phyloP scores from a whole-genome alignment of 1,284 basidiomycete genomes.

The Inonotus hispidus region DNA sequence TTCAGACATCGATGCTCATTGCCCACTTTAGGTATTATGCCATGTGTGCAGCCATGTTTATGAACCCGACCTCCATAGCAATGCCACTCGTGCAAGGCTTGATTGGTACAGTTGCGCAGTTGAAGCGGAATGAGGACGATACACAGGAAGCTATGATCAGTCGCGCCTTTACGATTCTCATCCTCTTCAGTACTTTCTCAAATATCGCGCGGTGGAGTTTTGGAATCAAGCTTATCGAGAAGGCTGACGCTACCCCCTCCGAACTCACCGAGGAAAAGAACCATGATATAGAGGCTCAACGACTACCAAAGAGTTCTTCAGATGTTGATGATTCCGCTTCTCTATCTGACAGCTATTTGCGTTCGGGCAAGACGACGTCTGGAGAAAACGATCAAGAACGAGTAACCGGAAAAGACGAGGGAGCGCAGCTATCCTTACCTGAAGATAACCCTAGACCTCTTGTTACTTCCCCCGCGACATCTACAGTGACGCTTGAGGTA shows the following conservation, averaged over 20 bases:
- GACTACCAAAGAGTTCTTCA: not conserved
- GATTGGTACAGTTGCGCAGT: slow-evolving; percentile 77
- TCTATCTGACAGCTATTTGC: not conserved
- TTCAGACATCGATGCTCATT: not conserved
- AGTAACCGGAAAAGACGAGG: not conserved
- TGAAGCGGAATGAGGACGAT: slow-evolving; percentile 82
- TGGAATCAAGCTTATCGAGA: slow-evolving; percentile 75
- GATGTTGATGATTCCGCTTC: not conserved
- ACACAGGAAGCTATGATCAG: slow-evolving; percentile 85
- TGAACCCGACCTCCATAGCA: slow-evolving; percentile 91
- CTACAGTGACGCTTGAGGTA: not conserved
- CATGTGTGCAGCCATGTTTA: slow-evolving; percentile 81
- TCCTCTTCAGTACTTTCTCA: slow-evolving; percentile 88
- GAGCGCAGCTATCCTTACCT: slow-evolving; percentile 1
- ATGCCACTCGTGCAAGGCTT: slow-evolving; percentile 90
- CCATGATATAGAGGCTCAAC: not conserved
- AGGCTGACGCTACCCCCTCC: slow-evolving; percentile 44
- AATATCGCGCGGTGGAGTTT: slow-evolving; percentile 64
- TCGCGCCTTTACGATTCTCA: slow-evolving; percentile 86
- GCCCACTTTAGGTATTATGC: slow-evolving; percentile 61
- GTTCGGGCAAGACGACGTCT: not conserved
- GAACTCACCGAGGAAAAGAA: not conserved
- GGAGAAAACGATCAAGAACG: not conserved
- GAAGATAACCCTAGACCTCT: not conserved
- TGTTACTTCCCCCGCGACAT: not conserved